Conservation (phyloP, 768 basidiomycete species). For the Mycena maculata region DNA sequence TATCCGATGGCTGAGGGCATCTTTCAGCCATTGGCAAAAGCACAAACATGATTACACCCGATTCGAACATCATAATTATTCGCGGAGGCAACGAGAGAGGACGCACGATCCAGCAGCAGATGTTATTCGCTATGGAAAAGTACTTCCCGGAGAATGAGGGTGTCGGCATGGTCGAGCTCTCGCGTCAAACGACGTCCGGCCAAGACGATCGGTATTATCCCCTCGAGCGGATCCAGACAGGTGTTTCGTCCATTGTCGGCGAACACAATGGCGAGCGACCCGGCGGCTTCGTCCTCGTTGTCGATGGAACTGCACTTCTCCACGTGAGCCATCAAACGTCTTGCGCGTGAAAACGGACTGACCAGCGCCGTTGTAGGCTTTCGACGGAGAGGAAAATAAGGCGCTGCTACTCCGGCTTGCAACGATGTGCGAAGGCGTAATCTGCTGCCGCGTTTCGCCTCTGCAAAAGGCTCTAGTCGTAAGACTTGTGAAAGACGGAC, state of each 20-base stretch:
- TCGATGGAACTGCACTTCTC: constrained; percentile 87
- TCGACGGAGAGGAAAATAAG: constrained; percentile 79
- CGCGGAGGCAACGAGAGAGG: constrained; percentile 74
- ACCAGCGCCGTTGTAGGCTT: constrained; percentile 58
- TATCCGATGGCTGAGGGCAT: constrained; percentile 4
- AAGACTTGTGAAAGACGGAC: constrained; percentile 90
- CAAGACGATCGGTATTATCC: constrained; percentile 40
- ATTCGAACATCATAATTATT: constrained; percentile 95
- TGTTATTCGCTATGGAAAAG: constrained; percentile 81
- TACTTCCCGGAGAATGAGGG: constrained; percentile 79
- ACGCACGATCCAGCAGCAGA: constrained; percentile 82
- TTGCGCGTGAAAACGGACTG: neutral
- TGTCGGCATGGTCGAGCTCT: constrained; percentile 43
- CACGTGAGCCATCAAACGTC: constrained; percentile 56
- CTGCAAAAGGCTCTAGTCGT: constrained; percentile 97
- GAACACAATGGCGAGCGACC: constrained; percentile 88
- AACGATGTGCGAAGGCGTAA: constrained; percentile 91
- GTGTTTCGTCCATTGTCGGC: constrained; percentile 85
- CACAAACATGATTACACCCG: constrained; percentile 89
- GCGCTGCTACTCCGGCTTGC: constrained; percentile 83
- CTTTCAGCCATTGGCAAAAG: constrained; percentile 91
- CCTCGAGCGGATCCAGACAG: constrained; percentile 73
- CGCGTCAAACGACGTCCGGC: constrained; percentile 61
- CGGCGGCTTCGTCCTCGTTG: constrained; percentile 93
- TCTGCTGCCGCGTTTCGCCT: constrained; percentile 98